Conservation (phyloP, 352 stramenopile species). For the Globisporangium spiculum region DNA sequence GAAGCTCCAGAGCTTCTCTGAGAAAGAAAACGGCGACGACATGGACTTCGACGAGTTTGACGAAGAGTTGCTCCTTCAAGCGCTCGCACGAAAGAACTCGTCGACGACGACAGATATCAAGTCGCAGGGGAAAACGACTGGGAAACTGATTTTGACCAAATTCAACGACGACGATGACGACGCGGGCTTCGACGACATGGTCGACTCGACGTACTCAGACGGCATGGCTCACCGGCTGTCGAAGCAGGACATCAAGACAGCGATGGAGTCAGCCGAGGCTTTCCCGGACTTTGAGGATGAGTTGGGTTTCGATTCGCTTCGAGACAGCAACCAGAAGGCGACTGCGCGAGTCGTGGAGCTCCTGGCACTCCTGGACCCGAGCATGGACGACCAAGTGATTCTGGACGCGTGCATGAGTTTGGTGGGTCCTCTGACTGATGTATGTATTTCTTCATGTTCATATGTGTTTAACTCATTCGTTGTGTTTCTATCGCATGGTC, state of each 20-base stretch:
- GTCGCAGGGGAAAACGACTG: not conserved
- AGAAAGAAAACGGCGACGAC: conserved; percentile 56
- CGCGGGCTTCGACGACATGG: conserved; percentile 13
- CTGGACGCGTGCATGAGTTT: conserved; percentile 73
- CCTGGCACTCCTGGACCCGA: conserved; percentile 75
- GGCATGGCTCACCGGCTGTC: conserved; percentile 11
- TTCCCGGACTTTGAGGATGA: conserved; percentile 79
- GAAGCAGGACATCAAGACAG: conserved; percentile 10
- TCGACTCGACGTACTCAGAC: conserved; percentile 9
- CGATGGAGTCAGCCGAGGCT: conserved; percentile 26
- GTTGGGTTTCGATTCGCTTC: conserved; percentile 71
- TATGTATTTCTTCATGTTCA: not conserved
- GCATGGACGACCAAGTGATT: conserved; percentile 85
- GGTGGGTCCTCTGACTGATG: conserved; percentile 24
- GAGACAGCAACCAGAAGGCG: conserved; percentile 75
- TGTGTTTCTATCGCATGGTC: not conserved
- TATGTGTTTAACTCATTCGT: not conserved
- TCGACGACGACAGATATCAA: conserved; percentile 16
- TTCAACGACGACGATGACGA: conserved; percentile 24
- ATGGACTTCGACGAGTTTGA: conserved; percentile 73
- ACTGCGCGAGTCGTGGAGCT: conserved; percentile 75
- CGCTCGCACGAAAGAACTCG: conserved; percentile 33
- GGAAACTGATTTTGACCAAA: not conserved
- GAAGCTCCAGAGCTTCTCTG: conserved; percentile 73
- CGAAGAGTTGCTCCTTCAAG: conserved; percentile 54